A percentile compares a stretch with the other conserved stretches of the same genome.
phyloP scores from a whole-genome alignment of 2,329 filamentous ascomycete species.

The Diaporthe amygdali region DNA sequence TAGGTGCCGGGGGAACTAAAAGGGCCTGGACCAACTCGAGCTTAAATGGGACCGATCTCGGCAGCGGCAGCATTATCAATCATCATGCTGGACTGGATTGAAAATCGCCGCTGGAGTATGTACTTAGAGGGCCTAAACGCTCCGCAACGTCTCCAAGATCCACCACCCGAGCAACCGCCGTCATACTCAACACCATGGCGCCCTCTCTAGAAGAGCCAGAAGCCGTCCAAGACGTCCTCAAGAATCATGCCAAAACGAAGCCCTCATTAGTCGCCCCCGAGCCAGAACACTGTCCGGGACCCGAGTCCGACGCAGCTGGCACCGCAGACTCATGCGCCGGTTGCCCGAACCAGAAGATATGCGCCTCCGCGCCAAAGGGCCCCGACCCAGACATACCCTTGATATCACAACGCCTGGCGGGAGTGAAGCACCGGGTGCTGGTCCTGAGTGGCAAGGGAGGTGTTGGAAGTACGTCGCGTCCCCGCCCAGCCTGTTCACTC shows the following conservation, averaged over 20 bases:
- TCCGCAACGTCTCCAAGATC: not conserved
- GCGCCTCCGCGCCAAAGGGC: slow-evolving; percentile 91
- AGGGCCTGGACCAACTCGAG: not conserved
- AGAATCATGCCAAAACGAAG: slow-evolving; percentile 76
- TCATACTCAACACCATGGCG: slow-evolving; percentile 62
- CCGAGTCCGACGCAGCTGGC: slow-evolving; percentile 75
- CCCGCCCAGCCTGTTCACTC: not conserved
- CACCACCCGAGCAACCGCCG: not conserved
- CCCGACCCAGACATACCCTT: slow-evolving; percentile 92
- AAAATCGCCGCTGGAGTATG: not conserved
- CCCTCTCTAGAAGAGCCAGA: slow-evolving; percentile 79
- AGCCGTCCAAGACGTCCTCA: slow-evolving; percentile 70
- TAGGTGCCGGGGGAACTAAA: not conserved
- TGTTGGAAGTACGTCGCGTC: slow-evolving; percentile 68
- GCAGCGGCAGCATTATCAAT: slow-evolving; percentile 25
- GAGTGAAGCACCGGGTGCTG: slow-evolving; percentile 89
- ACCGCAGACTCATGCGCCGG: slow-evolving; percentile 85
- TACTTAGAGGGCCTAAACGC: not conserved
- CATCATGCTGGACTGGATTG: not conserved
- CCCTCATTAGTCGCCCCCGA: slow-evolving; percentile 92
- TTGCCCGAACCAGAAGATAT: slow-evolving; percentile 95
- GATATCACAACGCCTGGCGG: slow-evolving; percentile 81
- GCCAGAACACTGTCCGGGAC: slow-evolving; percentile 95
- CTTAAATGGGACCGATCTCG: slow-evolving; percentile 20
- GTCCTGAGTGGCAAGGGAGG: slow-evolving; percentile 95